phyloP scores from a whole-genome alignment of 352 stramenopile species.

The Phytophthora sojae region DNA sequence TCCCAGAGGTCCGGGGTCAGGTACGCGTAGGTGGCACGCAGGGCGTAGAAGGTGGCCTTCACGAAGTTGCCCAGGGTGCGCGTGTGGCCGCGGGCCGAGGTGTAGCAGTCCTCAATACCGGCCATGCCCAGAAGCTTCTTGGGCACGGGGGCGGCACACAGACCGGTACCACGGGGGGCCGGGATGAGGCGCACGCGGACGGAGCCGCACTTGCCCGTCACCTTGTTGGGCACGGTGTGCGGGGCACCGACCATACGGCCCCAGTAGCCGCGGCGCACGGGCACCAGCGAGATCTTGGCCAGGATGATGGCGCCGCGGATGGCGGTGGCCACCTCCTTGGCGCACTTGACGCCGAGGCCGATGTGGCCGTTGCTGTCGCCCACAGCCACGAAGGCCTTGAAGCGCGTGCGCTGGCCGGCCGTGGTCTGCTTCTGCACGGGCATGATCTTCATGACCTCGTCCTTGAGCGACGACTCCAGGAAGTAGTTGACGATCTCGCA shows the following conservation, averaged over 20 bases:
- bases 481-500: slow-evolving; percentile 99
- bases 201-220: slow-evolving; percentile 99
- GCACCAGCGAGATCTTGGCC: slow-evolving; percentile 99
- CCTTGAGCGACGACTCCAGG: slow-evolving; percentile 97
- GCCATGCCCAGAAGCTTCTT: slow-evolving; percentile 99
- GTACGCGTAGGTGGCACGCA: slow-evolving; percentile 98
- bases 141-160: slow-evolving; percentile 97
- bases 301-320: slow-evolving; percentile 99
- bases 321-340: slow-evolving; percentile 98
- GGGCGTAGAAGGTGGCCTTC: slow-evolving; percentile 99
- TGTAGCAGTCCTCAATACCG: slow-evolving; percentile 99
- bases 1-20: slow-evolving; percentile 99
- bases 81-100: slow-evolving; percentile 96
- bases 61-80: slow-evolving; percentile 99
- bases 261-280: slow-evolving; percentile 99
- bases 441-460: slow-evolving; percentile 99
- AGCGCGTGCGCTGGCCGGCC: slow-evolving; percentile 99
- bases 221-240: slow-evolving; percentile 99
- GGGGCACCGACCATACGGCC: slow-evolving; percentile 94
- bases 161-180: slow-evolving; percentile 98
- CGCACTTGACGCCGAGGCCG: slow-evolving; percentile 99
- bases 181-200: slow-evolving; percentile 99
- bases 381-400: slow-evolving; percentile 99
- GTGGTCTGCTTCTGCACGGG: slow-evolving; percentile 99
- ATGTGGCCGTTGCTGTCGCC: slow-evolving; percentile 99